phyloP scores from a whole-genome alignment of 1,284 basidiomycete species.

The Microbotryum lychnidis-dioicae region DNA sequence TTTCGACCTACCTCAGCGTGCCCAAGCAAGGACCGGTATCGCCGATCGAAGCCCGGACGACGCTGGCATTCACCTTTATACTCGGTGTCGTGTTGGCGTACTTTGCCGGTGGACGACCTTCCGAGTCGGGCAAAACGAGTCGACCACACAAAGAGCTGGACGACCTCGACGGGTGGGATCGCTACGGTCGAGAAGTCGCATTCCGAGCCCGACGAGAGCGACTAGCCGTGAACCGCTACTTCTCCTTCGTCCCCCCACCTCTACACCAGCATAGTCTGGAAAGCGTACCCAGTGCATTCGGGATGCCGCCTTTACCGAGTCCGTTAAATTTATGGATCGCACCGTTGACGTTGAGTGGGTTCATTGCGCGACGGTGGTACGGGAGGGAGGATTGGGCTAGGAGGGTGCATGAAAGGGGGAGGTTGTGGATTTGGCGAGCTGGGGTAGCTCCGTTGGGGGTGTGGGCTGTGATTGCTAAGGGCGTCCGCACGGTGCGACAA shows the following conservation, averaged over 20 bases:
- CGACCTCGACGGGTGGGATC: constrained; percentile 32
- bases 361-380: constrained; percentile 1
- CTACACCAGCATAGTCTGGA: background rate
- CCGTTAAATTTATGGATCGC: constrained; percentile 22
- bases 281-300: constrained; percentile 22
- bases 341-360: background rate
- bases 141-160: constrained; percentile 11
- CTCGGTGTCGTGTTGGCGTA: constrained; percentile 31
- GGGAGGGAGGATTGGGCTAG: constrained; percentile 16
- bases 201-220: constrained; percentile 28
- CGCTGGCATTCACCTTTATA: constrained; percentile 29
- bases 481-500: background rate
- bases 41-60: constrained; percentile 30
- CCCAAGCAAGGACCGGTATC: background rate
- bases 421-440: constrained; percentile 28
- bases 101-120: constrained; percentile 30
- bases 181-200: constrained; percentile 31
- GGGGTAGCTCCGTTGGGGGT: constrained; percentile 21
- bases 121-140: constrained; percentile 16
- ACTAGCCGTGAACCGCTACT: constrained; percentile 29
- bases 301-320: constrained; percentile 21
- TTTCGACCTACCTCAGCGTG: background rate
- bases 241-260: constrained; percentile 21
- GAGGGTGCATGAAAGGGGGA: constrained; percentile 15
- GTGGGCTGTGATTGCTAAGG: constrained; percentile 26